These are phyloP conservation scores for Coprinellus micaceus DNA, from an alignment of 768 basidiomycete genomes.

Conservation along the genomic window DNA sequence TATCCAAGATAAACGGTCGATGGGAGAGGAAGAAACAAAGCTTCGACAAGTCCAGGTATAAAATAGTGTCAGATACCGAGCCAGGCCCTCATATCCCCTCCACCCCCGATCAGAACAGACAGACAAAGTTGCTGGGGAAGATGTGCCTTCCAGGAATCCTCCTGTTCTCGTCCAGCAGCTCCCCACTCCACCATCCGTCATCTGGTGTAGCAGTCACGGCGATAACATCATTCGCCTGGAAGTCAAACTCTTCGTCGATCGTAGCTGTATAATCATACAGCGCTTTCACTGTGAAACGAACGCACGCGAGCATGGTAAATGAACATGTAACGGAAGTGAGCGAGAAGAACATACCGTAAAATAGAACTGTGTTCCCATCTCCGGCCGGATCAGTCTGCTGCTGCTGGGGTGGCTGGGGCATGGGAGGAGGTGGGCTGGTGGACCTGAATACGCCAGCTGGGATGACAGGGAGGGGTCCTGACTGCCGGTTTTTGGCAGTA, in stretches of 20 bases:
- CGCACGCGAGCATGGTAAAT: neutral
- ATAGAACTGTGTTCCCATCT: slow-evolving; percentile 53
- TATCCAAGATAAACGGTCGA: no score
- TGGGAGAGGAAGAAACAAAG: no score
- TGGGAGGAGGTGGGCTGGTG: slow-evolving; percentile 22
- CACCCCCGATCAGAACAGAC: slow-evolving; percentile 51
- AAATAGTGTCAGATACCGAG: no score
- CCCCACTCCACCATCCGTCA: slow-evolving; percentile 98
- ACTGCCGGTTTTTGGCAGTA: slow-evolving; percentile 17
- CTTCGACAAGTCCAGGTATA: no score
- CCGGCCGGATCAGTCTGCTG: neutral
- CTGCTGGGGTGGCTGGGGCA: slow-evolving; percentile 24
- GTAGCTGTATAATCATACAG: slow-evolving; percentile 83
- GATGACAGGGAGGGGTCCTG: slow-evolving; percentile 25
- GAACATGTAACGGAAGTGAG: slow-evolving; percentile 2
- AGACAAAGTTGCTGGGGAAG: slow-evolving; percentile 88
- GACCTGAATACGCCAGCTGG: slow-evolving; percentile 17
- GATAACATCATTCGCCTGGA: slow-evolving; percentile 94
- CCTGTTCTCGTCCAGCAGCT: slow-evolving; percentile 70
- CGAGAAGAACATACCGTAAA: slow-evolving; percentile 64
- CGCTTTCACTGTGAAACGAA: slow-evolving; percentile 66
- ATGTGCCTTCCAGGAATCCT: slow-evolving; percentile 68
- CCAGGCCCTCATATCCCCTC: neutral
- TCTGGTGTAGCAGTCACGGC: slow-evolving; percentile 93
- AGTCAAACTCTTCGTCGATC: slow-evolving; percentile 92